phyloP scores from a whole-genome alignment of 2,329 filamentous ascomycete species.

The Xylariaceae sp. region DNA sequence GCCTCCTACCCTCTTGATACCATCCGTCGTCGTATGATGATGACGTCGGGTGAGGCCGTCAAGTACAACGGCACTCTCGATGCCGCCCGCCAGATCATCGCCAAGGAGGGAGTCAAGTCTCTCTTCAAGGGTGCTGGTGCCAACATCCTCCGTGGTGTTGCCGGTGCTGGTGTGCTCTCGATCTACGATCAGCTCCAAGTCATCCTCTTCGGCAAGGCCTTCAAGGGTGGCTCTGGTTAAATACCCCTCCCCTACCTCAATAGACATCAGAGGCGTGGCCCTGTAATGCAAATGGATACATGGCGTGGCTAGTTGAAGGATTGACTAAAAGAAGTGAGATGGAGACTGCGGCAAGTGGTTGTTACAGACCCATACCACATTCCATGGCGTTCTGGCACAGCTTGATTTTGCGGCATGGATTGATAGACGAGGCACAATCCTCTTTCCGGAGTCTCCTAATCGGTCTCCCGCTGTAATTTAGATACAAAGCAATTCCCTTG shows the following conservation, averaged over 20 bases:
- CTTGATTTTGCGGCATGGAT: conserved; percentile 33
- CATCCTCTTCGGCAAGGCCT: conserved; percentile 99
- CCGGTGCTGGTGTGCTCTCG: conserved; percentile 99
- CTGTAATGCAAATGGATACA: conserved; percentile 33
- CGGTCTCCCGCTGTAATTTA: conserved; percentile 58
- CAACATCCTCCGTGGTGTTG: conserved; percentile 99
- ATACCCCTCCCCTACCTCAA: conserved; percentile 36
- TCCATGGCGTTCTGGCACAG: conserved; percentile 36
- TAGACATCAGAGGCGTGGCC: conserved; percentile 38
- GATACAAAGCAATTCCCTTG: conserved; percentile 55
- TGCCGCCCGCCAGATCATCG: conserved; percentile 92
- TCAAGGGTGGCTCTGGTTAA: conserved; percentile 64
- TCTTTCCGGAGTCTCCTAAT: conserved; percentile 45
- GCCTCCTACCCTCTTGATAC: conserved; percentile 99
- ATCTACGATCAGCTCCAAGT: conserved; percentile 99
- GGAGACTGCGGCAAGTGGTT: conserved; percentile 44
- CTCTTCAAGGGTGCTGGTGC: conserved; percentile 99
- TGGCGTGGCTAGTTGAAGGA: conserved; percentile 31
- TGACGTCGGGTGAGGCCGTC: conserved; percentile 96
- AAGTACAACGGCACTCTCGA: conserved; percentile 98
- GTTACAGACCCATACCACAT: conserved; percentile 34
- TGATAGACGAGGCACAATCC: conserved; percentile 32
- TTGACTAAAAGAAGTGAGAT: conserved; percentile 42
- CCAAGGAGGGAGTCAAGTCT: conserved; percentile 95
- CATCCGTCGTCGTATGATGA: conserved; percentile 99